Evolutionary conservation across 2,329 filamentous ascomycete species (phyloP), one percentile per base, ranked within the genome.

Genomic region (Myriosclerotinia scirpicola): DNA sequence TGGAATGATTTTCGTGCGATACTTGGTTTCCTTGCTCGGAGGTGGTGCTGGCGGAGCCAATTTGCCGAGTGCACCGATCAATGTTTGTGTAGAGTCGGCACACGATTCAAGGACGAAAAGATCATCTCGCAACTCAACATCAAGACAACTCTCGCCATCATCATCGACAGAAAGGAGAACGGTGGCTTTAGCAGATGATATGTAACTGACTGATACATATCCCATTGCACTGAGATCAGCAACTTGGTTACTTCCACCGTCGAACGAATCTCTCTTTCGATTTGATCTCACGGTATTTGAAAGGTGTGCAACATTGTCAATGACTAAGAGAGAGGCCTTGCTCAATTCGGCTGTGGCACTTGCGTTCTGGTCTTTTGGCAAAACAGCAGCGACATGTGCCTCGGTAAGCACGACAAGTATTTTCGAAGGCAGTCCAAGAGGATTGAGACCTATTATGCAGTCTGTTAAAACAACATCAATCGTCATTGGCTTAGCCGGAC

Each of bases 81-180:
- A 83, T 0, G 95, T 99, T 76, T 97, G 93, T 0, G 93, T 98
- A 1, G 95, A 99, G 78, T 99, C 95, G 40, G 95, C 95, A 74
- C 96, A 99, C 0, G 93, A 96, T 78, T 99, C 95, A 8, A 99
- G 80, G 44, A 99, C 89, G 64, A 99, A 82, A 1, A 99, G 83
- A 70, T 96, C 90, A 74, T 97, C 93, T 68, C 87, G 87, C 56
- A 98, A 80, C 70, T 96, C 91, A 1, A 97, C 83, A 71, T 95
- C 89, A 17, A 97, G 78, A 52, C 87, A 85, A 70, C 88, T 90
- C 40, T 87, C 83, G 0, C 83, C 85, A 46, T 87, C 84, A 1
- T 81, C 80, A 2, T 81, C 81, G 52, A 84, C 81, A 12, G 64
- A 70, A 40, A 93, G 81, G 56, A 86, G 85, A 2, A 95, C 82